Conservation (phyloP, 129 eudicot species). For the Oenanthe sinensis region DNA sequence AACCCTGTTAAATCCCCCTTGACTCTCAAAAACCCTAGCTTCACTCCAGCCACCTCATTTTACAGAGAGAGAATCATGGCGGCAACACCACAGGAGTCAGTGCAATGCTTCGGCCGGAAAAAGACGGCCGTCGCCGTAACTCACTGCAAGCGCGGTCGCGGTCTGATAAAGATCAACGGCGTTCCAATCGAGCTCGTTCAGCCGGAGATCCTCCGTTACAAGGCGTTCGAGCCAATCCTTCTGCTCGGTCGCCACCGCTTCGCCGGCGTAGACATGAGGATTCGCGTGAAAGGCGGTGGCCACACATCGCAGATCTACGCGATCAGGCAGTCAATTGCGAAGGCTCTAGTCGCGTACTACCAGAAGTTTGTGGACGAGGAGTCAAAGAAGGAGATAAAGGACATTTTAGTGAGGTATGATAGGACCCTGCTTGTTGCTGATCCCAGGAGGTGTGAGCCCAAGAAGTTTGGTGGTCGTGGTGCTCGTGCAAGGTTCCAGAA, state of each 20-base stretch:
- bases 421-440: conserved; percentile 48
- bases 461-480: conserved; percentile 62
- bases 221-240: conserved; percentile 42
- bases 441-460: conserved; percentile 53
- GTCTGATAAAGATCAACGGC: conserved; percentile 43
- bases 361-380: conserved; percentile 46
- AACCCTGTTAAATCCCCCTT: not conserved
- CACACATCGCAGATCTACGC: conserved; percentile 52
- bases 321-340: conserved; percentile 38
- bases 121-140: conserved; percentile 56
- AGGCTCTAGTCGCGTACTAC: conserved; percentile 41
- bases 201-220: conserved; percentile 54
- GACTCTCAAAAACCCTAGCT: not conserved
- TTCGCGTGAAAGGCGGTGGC: conserved; percentile 48
- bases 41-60: not conserved
- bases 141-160: conserved; percentile 42
- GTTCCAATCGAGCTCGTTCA: conserved; percentile 44
- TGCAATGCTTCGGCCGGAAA: conserved; percentile 51
- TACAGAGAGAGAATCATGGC: not conserved
- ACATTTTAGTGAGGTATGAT: conserved; percentile 37
- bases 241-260: conserved; percentile 43
- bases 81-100: conserved; percentile 30
- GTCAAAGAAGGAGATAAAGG: conserved; percentile 51
- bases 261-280: conserved; percentile 43
- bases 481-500: conserved; percentile 55